Evolutionary conservation across 208 protist species (phyloP).

Genomic region (Kentomonas sorsogonicus): DNA sequence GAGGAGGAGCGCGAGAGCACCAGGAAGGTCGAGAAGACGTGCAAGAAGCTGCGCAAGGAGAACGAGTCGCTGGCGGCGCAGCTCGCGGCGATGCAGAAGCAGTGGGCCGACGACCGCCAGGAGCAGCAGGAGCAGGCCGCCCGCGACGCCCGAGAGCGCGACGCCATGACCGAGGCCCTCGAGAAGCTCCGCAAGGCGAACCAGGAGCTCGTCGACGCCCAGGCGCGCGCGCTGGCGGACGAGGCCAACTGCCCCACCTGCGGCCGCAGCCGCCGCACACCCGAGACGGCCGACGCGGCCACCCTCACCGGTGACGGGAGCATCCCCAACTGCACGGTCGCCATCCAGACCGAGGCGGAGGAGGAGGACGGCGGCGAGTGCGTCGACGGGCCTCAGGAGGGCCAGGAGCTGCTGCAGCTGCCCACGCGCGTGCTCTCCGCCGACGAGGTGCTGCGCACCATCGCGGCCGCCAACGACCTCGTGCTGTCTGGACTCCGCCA

Average conservation of each 20-base stretch:
- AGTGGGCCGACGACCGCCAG: neutral
- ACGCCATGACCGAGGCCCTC: neutral
- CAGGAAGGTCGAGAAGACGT: neutral
- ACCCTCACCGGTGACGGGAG: neutral
- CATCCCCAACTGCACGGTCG: too few species aligned
- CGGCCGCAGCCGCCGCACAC: neutral
- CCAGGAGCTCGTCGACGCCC: too few species aligned
- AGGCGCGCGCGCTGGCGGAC: neutral
- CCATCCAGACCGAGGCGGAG: neutral
- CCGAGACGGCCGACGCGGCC: neutral
- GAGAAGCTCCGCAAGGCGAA: neutral
- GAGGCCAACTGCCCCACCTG: neutral
- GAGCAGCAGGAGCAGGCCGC: constrained; percentile 3
- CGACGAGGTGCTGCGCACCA: too few species aligned
- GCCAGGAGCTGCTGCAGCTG: too few species aligned
- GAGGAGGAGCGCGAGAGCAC: neutral
- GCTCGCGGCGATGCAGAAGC: constrained; percentile 6
- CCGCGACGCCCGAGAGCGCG: too few species aligned
- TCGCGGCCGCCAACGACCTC: too few species aligned
- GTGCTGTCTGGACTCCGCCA: too few species aligned
- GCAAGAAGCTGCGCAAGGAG: constrained; percentile 7
- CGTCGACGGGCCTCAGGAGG: too few species aligned
- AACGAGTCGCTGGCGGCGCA: constrained; percentile 12
- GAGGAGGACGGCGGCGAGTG: neutral
- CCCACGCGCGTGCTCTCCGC: too few species aligned